A percentile compares a stretch with the other conserved stretches of the same genome.
Evolutionary conservation across 495 filamentous ascomycete species (phyloP).

Genomic region (Penicillium herquei): DNA sequence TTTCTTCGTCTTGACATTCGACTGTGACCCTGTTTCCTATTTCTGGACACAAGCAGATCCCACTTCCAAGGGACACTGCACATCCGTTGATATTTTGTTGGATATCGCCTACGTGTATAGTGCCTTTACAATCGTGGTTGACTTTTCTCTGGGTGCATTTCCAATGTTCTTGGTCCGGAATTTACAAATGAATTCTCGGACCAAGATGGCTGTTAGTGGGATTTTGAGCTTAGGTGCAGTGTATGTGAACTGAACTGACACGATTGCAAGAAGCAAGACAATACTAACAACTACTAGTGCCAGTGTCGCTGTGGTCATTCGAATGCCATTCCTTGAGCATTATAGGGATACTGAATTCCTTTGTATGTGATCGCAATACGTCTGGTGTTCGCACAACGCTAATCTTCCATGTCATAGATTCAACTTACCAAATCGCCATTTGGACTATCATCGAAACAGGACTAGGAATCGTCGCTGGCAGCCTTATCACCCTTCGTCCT

Average conservation of each 20-base stretch:
- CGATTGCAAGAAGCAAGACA: background rate
- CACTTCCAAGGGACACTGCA: constrained; percentile 19
- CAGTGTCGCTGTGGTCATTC: constrained; percentile 28
- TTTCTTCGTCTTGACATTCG: constrained; percentile 21
- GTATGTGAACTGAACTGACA: constrained; percentile 20
- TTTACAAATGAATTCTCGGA: constrained; percentile 26
- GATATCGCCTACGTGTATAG: constrained; percentile 30
- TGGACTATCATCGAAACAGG: constrained; percentile 36
- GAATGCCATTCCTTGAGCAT: constrained; percentile 26
- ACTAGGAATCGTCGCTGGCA: constrained; percentile 37
- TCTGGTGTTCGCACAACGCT: background rate
- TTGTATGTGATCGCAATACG: constrained; percentile 16
- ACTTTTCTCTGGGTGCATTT: constrained; percentile 27
- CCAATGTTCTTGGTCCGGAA: constrained; percentile 20
- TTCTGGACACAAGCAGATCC: constrained; percentile 24
- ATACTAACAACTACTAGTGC: constrained; percentile 19
- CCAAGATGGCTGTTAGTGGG: constrained; percentile 26
- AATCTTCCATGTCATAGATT: constrained; percentile 15
- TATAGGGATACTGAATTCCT: constrained; percentile 29
- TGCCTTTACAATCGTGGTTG: constrained; percentile 22
- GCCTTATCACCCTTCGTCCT: constrained; percentile 39
- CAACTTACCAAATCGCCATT: constrained; percentile 31
- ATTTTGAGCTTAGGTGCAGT: constrained; percentile 29
- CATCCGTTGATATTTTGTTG: constrained; percentile 8
- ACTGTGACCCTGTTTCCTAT: constrained; percentile 29